Conservation (phyloP, 257 asterid genomes). For the Marsdenia floribunda region DNA sequence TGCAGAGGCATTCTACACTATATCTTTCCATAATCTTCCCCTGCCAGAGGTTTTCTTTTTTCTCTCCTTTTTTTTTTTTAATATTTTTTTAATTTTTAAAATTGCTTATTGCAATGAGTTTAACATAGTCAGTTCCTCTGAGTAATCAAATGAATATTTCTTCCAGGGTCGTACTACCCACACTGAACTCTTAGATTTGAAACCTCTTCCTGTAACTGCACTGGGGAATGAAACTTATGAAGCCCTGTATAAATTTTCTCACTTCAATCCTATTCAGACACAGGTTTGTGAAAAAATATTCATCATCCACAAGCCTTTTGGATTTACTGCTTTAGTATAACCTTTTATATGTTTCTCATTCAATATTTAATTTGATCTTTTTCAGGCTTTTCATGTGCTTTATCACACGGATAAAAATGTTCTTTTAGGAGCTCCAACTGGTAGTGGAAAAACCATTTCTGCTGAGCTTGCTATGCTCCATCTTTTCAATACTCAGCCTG, state of each 20-base stretch:
- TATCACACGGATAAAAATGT: constrained; percentile 91
- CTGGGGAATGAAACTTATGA: constrained; percentile 72
- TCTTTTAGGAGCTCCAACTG: constrained; percentile 98
- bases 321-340: constrained; percentile 5
- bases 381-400: constrained; percentile 88
- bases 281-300: constrained; percentile 48
- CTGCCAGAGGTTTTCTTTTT: constrained; percentile 79
- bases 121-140: constrained; percentile 1
- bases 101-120: constrained; percentile 1
- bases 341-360: constrained; percentile 16
- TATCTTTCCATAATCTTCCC: constrained; percentile 82
- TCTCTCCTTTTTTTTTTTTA: constrained; percentile 20
- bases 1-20: constrained; percentile 75
- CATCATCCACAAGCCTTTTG: background rate
- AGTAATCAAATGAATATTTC: constrained; percentile 11
- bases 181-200: constrained; percentile 94
- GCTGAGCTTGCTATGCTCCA: constrained; percentile 99
- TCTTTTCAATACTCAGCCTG: constrained; percentile 82
- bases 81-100: too few species aligned
- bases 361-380: constrained; percentile 23
- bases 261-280: constrained; percentile 96
- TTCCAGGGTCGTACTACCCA: constrained; percentile 80
- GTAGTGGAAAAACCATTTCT: constrained; percentile 98
- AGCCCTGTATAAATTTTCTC: constrained; percentile 81
- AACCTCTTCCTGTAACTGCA: constrained; percentile 97